Evolutionary conservation across 352 stramenopile genomes (phyloP).

Genomic region (Phytophthora parvispora): DNA sequence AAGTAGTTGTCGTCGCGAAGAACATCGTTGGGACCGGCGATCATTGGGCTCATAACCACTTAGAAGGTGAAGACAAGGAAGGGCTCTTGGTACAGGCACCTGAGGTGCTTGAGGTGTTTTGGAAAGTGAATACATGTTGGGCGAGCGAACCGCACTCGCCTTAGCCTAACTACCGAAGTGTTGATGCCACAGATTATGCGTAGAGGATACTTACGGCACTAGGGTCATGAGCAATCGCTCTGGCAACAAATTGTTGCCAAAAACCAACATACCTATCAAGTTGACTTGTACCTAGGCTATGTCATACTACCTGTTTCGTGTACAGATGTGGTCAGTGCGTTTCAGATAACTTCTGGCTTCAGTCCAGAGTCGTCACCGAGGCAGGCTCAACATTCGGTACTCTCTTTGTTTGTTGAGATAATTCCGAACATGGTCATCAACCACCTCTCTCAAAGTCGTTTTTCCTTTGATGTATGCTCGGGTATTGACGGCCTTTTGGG

Average conservation of each 20-base stretch:
- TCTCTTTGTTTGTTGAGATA: background rate
- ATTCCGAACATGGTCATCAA: background rate
- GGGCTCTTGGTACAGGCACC: background rate
- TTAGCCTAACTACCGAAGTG: background rate
- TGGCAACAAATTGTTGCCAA: background rate
- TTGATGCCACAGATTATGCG: background rate
- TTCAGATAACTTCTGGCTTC: background rate
- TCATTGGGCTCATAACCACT: background rate
- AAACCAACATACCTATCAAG: background rate
- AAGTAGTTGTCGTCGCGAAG: background rate
- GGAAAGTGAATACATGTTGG: background rate
- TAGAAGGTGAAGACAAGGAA: background rate
- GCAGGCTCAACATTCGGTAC: background rate
- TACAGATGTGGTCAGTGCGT: background rate
- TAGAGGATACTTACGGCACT: background rate
- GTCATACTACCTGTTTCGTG: background rate
- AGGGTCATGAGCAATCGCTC: background rate
- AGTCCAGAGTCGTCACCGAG: background rate
- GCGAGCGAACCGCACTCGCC: background rate
- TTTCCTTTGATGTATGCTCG: background rate
- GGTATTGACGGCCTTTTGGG: background rate
- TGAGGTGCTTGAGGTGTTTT: background rate
- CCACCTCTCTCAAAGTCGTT: background rate
- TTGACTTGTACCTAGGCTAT: background rate
- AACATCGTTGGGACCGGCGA: background rate